phyloP scores from a whole-genome alignment of 2,329 filamentous ascomycete genomes.

The Fusarium bulbicola region DNA sequence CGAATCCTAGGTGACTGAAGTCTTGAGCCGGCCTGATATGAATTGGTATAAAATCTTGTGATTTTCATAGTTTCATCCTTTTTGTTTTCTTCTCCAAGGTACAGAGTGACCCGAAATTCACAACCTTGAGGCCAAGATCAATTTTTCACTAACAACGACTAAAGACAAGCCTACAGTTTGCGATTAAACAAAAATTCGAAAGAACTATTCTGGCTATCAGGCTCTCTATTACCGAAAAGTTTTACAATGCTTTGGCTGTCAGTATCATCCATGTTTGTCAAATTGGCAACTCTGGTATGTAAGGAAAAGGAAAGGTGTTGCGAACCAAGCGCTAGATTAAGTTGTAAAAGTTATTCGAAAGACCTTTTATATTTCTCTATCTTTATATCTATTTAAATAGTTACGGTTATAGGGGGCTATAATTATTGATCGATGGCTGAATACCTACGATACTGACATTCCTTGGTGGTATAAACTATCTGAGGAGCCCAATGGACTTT shows the following conservation, averaged over 20 bases:
- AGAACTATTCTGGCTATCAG: too few species aligned
- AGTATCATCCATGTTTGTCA: too few species aligned
- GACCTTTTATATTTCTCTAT: too few species aligned
- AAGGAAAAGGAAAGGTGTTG: neutral
- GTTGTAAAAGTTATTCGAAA: too few species aligned
- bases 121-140: neutral
- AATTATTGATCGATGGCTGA: neutral
- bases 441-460: neutral
- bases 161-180: neutral
- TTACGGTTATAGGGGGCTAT: neutral
- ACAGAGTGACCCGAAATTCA: too few species aligned
- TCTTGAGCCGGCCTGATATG: neutral
- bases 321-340: neutral
- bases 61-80: neutral
- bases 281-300: neutral
- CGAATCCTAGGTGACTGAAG: neutral
- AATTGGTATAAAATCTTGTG: neutral
- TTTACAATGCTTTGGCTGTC: neutral
- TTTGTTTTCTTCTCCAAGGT: neutral
- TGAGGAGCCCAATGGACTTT: neutral
- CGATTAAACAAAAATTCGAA: fast-evolving
- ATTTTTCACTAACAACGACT: neutral
- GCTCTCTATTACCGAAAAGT: neutral
- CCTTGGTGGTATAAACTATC: neutral
- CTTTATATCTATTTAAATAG: too few species aligned